A percentile compares a stretch with the other conserved stretches of the same genome.
Evolutionary conservation across 2,329 filamentous ascomycete species (phyloP).

Genomic region (Cladophialophora bantiana): DNA sequence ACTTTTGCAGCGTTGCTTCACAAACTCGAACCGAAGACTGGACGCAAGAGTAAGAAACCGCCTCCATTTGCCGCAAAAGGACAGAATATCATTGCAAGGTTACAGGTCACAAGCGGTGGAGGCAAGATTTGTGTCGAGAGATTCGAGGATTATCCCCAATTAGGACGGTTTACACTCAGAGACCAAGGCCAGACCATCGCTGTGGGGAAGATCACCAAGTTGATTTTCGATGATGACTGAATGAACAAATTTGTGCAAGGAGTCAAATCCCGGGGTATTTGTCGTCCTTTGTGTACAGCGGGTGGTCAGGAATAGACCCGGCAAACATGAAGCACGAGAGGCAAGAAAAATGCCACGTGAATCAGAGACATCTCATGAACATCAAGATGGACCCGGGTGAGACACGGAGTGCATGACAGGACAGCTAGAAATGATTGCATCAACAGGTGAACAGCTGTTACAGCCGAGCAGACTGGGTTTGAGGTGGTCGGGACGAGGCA

Average conservation of each 20-base stretch:
- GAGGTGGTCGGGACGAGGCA: neutral
- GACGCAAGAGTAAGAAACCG: constrained; percentile 88
- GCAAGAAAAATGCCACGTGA: neutral
- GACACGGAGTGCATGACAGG: neutral
- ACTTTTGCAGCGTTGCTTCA: constrained; percentile 88
- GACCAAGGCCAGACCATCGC: constrained; percentile 99
- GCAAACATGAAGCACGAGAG: neutral
- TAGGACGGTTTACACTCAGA: constrained; percentile 87
- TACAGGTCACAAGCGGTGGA: constrained; percentile 85
- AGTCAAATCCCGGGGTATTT: neutral
- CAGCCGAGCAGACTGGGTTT: neutral
- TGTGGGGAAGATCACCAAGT: constrained; percentile 98
- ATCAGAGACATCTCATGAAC: neutral
- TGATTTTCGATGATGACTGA: constrained; percentile 62
- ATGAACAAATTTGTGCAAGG: constrained; percentile 1
- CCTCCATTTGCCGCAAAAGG: constrained; percentile 85
- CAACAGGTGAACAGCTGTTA: too few species aligned
- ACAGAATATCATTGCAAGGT: constrained; percentile 86
- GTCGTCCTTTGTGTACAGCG: constrained; percentile 4
- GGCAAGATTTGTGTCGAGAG: constrained; percentile 90
- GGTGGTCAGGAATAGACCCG: neutral
- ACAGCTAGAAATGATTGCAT: too few species aligned
- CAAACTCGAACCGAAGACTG: constrained; percentile 93
- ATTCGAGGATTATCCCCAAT: constrained; percentile 95
- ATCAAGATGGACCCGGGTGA: neutral